Conservation (phyloP, 305 asterid genomes). For the Fraxinus velutina region DNA sequence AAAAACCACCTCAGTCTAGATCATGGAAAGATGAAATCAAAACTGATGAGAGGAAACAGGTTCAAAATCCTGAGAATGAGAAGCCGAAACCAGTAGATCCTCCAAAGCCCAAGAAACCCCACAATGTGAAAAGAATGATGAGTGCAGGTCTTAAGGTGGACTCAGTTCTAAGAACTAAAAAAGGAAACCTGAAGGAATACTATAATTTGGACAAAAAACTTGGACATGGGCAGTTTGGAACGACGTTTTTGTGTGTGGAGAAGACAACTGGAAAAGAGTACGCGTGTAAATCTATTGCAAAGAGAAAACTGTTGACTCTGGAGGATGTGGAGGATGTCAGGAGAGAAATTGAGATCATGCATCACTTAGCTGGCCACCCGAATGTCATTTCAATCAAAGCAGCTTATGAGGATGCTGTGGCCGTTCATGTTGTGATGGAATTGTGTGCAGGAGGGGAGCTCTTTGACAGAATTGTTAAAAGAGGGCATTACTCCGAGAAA, state of each 20-base stretch:
- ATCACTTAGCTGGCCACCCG: conserved; percentile 62
- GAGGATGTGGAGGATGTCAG: conserved; percentile 74
- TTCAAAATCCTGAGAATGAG: conserved; percentile 8
- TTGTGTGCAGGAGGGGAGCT: conserved; percentile 86
- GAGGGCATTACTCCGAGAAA: conserved; percentile 76
- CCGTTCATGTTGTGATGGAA: conserved; percentile 86
- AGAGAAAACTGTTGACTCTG: conserved; percentile 46
- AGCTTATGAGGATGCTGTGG: conserved; percentile 78
- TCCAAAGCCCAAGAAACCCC: conserved; percentile 30
- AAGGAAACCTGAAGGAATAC: conserved; percentile 58
- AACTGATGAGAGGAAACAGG: conserved; percentile 23
- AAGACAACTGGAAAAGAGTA: conserved; percentile 43
- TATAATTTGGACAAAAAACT: conserved; percentile 49
- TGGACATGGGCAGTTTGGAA: conserved; percentile 66
- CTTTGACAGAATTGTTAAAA: conserved; percentile 65
- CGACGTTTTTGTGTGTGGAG: conserved; percentile 55
- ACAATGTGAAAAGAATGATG: conserved; percentile 46
- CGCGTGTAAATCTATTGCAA: conserved; percentile 72
- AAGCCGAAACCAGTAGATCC: conserved; percentile 23
- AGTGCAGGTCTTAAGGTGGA: conserved; percentile 62
- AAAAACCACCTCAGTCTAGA: conserved; percentile 18
- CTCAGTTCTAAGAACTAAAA: conserved; percentile 55
- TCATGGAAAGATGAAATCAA: conserved; percentile 28
- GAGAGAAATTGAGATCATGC: conserved; percentile 76
- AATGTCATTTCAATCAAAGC: conserved; percentile 60